Conservation (phyloP, 768 basidiomycete species). For the Gloeopeniophorella convolvens region DNA sequence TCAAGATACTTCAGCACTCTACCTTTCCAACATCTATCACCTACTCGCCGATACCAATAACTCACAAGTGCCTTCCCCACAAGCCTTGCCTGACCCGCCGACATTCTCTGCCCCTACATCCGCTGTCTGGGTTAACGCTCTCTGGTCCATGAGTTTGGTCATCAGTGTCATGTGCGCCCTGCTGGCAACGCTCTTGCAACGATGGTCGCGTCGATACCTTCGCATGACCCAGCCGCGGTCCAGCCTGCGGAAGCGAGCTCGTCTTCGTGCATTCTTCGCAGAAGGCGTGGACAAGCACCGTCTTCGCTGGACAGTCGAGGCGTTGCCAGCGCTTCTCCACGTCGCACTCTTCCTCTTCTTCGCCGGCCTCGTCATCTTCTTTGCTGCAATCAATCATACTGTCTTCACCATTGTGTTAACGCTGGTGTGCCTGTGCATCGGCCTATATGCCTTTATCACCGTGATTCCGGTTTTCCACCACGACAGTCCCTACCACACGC, state of each 20-base stretch:
- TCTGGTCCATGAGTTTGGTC: constrained; percentile 8
- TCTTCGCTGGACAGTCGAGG: background rate
- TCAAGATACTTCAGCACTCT: constrained; percentile 1
- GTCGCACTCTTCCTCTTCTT: constrained; percentile 16
- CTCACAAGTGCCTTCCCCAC: background rate
- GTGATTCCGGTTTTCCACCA: background rate
- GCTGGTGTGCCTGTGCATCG: background rate
- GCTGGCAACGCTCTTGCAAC: constrained; percentile 1
- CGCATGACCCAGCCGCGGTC: background rate
- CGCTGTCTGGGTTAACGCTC: constrained; percentile 1
- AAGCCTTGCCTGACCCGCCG: background rate
- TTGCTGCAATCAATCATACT: constrained; percentile 1
- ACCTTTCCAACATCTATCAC: background rate
- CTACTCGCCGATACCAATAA: background rate
- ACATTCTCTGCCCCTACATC: background rate
- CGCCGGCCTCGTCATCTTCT: constrained; percentile 2
- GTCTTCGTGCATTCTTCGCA: background rate
- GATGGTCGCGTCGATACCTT: constrained; percentile 4
- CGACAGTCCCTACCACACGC: constrained; percentile 1
- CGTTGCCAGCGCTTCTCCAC: constrained; percentile 8
- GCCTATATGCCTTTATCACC: background rate
- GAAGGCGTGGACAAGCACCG: background rate
- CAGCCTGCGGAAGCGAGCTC: background rate
- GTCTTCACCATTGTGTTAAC: background rate
- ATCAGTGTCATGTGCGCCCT: constrained; percentile 4